Conservation (phyloP, 176 grass and related monocot species). For the Echinochloa phyllopogon region DNA sequence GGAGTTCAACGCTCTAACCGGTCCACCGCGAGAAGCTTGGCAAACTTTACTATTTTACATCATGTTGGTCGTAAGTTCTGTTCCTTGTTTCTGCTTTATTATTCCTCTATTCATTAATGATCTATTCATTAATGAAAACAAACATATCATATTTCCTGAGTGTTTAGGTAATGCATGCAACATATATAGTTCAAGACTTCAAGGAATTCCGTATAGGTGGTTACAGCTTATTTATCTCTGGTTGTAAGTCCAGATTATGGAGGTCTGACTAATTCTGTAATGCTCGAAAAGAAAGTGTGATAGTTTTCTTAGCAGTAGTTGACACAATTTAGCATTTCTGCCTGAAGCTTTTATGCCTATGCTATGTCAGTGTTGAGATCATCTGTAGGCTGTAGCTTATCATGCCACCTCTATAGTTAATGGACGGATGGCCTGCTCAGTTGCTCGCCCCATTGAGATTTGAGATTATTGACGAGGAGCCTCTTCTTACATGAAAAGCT, state of each 20-base stretch:
- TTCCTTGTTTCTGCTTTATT: neutral
- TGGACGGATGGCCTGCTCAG: neutral
- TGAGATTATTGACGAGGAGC: neutral
- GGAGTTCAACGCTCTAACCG: too few species aligned
- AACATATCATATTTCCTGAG: neutral
- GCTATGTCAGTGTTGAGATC: neutral
- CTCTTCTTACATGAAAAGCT: neutral
- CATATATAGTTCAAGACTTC: neutral
- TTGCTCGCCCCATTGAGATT: neutral
- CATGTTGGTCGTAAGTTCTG: neutral
- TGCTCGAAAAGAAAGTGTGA: neutral
- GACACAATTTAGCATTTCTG: constrained; percentile 1
- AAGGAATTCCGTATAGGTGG: neutral
- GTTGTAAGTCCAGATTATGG: neutral
- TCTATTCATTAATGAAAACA: neutral
- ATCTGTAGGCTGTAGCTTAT: neutral
- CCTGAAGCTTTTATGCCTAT: constrained; percentile 15
- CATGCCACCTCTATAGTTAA: neutral
- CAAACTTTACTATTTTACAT: neutral
- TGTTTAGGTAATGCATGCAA: neutral
- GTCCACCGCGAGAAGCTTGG: too few species aligned
- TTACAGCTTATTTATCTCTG: neutral
- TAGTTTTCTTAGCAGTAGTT: neutral
- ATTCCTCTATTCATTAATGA: neutral
- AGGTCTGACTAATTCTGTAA: neutral